These are phyloP conservation scores for Scytalidium sp. DNA, from an alignment of 2,329 filamentous ascomycete genomes.

Conservation along the genomic window DNA sequence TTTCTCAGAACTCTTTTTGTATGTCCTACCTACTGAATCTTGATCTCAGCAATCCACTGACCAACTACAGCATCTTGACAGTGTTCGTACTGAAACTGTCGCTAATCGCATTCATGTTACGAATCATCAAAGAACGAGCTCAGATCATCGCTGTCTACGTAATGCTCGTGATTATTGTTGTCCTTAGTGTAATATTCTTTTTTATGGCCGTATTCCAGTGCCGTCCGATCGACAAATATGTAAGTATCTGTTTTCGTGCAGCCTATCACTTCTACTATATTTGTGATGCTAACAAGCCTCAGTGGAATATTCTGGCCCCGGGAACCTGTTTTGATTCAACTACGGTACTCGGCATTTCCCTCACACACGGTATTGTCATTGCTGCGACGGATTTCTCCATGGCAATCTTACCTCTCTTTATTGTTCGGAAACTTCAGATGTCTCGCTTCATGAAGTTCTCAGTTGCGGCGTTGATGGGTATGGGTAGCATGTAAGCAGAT, in stretches of 20 bases:
- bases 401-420: conserved; percentile 2
- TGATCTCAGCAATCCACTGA: background rate
- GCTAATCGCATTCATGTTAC: conserved; percentile 1
- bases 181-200: background rate
- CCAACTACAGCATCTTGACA: background rate
- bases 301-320: background rate
- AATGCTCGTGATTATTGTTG: background rate
- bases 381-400: conserved; percentile 1
- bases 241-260: no score
- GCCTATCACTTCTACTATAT: background rate
- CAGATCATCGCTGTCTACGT: conserved; percentile 1
- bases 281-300: background rate
- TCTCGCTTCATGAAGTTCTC: conserved; percentile 5
- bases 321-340: conserved; percentile 1
- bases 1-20: conserved; percentile 5
- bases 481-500: conserved; percentile 2
- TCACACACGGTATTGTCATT: background rate
- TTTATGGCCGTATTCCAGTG: conserved; percentile 5
- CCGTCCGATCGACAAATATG: background rate
- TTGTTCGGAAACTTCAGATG: conserved; percentile 6
- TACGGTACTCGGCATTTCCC: background rate
- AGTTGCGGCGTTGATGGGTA: conserved; percentile 2
- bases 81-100: conserved; percentile 1
- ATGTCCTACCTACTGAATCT: background rate
- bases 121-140: background rate